Evolutionary conservation across 257 asterid species (phyloP).

Genomic region (Solanum infundibuliforme): DNA sequence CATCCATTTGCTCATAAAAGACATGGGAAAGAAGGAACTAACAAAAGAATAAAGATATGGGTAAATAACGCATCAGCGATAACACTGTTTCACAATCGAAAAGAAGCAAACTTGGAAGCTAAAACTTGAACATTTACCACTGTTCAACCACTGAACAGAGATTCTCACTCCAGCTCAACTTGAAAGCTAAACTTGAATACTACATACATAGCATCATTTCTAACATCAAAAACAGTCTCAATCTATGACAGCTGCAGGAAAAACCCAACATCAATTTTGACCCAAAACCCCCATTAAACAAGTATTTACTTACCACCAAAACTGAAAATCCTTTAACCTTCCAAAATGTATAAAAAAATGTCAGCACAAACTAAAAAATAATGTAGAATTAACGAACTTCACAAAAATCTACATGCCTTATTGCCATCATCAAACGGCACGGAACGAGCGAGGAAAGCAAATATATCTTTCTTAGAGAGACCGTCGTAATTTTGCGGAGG

Average conservation of each 20-base stretch:
- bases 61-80: background rate
- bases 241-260: background rate
- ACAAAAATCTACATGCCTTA: constrained; percentile 34
- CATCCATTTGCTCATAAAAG: background rate
- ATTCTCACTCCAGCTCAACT: background rate
- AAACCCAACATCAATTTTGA: background rate
- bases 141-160: background rate
- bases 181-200: background rate
- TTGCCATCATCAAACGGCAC: constrained; percentile 61
- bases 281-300: background rate
- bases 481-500: constrained; percentile 25
- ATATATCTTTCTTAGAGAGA: constrained; percentile 54
- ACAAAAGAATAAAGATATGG: too few species aligned
- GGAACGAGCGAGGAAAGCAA: constrained; percentile 77
- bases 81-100: background rate
- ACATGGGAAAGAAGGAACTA: background rate
- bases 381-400: background rate
- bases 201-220: background rate
- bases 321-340: background rate
- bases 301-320: background rate
- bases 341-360: background rate
- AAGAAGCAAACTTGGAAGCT: background rate
- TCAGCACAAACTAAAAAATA: background rate
- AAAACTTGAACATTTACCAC: background rate
- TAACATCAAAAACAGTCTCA: background rate